Base-by-base conservation (phyloP, 169 alveolate genomes). In the Eimeria falciformis region DNA sequence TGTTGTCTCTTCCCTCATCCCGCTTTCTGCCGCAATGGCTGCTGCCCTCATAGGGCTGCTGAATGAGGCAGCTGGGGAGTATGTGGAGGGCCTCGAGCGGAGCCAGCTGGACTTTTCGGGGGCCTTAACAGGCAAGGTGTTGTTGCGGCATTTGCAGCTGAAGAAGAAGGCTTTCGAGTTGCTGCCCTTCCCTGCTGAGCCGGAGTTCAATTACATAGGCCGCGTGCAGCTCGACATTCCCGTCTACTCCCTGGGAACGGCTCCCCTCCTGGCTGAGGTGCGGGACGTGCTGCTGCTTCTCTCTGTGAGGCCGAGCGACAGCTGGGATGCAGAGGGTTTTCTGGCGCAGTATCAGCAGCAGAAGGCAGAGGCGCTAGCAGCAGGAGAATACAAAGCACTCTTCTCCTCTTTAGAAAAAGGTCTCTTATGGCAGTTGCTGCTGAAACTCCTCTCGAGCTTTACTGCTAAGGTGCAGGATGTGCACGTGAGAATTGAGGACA, bases 401-500 rank as follows among this genome's bases (percentile, higher is more conserved):
- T 93, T 93, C 65, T 45, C 69, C 21, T 79, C 93, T 6, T 21
- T 66, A 46, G 95, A 94, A 37, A n/a, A 66, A 11, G 96, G 96
- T 46, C 90, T 94, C 45, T 7, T 93, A 27, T 94, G 96, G 96
- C 78, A 84, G 58, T 85, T 93, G 58, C 83, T 92, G n/a, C 56
- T 94, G 40, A 94, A 94, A 46, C 82, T 95, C 25, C 69, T 94
- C 92, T 95, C 92, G 43, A 94, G 86, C 84, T 92, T 95, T 47
- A 93, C 92, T 62, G 92, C 94, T 2, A 25, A 68, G 25, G 86
- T 95, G 58, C 53, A 40, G 71, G 92, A 95, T 78, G 62, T 95
- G 11, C 96, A 95, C 92, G 29, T 95, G 27, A 77, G 96, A 23
- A 65, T 95, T 9, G 96, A 95, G 75, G 96, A 95, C 79, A 37